phyloP scores from a whole-genome alignment of 2,329 filamentous ascomycete genomes.

The Intubia oerlemansii region DNA sequence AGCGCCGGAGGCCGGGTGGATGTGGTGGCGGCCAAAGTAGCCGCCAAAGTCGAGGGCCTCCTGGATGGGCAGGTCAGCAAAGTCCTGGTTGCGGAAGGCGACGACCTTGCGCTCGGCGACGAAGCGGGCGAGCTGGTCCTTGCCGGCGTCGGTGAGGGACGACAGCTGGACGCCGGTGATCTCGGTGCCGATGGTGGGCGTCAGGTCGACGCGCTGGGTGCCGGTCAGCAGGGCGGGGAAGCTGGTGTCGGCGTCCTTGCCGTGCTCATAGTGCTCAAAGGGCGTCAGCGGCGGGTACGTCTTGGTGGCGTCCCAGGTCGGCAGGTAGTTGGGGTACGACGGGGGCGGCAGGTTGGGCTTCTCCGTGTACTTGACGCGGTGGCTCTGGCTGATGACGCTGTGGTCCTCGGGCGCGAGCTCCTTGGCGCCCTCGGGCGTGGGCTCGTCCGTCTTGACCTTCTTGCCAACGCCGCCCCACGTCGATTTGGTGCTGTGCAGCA shows the following conservation, averaged over 20 bases:
- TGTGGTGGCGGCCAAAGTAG: constrained; percentile 42
- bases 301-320: constrained; percentile 37
- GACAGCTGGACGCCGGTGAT: constrained; percentile 46
- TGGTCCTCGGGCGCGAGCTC: constrained; percentile 7
- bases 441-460: constrained; percentile 18
- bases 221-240: constrained; percentile 40
- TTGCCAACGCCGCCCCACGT: too few relatives aligned
- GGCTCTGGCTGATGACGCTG: constrained; percentile 4
- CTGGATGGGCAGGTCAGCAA: constrained; percentile 38
- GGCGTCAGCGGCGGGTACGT: constrained; percentile 37
- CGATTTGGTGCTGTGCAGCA: too few relatives aligned
- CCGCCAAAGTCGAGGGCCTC: constrained; percentile 41
- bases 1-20: constrained; percentile 50
- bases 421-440: constrained; percentile 10
- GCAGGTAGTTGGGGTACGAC: constrained; percentile 41
- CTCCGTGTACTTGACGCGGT: constrained; percentile 7
- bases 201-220: constrained; percentile 32
- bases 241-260: constrained; percentile 41
- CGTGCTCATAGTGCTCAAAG: constrained; percentile 49
- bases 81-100: constrained; percentile 48
- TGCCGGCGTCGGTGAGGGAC: constrained; percentile 37
- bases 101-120: constrained; percentile 51
- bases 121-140: constrained; percentile 48
- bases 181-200: constrained; percentile 46
- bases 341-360: constrained; percentile 6